A percentile compares a stretch with the other conserved stretches of the same genome.
phyloP scores from a whole-genome alignment of 192 early-diverging fungal genomes.

The Haplosporangium gracile region DNA sequence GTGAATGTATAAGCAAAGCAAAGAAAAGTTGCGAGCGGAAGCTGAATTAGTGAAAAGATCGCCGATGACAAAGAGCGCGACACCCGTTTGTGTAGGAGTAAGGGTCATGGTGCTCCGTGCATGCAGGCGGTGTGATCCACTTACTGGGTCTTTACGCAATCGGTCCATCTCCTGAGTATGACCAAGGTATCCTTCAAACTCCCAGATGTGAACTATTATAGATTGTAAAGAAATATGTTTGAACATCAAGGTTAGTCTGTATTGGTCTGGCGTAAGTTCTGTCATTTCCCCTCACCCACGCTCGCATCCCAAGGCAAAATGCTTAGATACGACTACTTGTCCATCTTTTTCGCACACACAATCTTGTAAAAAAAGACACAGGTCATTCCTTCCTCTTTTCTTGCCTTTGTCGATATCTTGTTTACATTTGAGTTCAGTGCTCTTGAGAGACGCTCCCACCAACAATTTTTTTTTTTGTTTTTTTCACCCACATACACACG shows the following conservation, averaged over 20 bases:
- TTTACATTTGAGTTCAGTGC: constrained; percentile 29
- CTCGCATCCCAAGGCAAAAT: background rate
- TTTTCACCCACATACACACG: background rate
- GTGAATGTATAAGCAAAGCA: background rate
- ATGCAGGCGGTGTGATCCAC: background rate
- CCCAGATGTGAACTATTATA: constrained; percentile 89
- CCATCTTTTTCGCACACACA: background rate
- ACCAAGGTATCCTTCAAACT: constrained; percentile 91
- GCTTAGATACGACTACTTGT: background rate
- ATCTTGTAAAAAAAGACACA: background rate
- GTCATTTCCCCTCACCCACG: background rate
- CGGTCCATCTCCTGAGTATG: constrained; percentile 75
- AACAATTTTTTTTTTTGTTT: background rate
- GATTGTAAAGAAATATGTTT: background rate
- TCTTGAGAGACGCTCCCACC: background rate
- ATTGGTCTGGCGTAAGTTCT: background rate
- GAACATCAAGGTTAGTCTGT: constrained; percentile 10
- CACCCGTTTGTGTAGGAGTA: background rate
- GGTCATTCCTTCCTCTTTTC: background rate
- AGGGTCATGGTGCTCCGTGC: too few relatives aligned
- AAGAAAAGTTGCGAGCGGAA: background rate
- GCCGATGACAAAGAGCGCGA: too few relatives aligned
- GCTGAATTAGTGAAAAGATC: background rate
- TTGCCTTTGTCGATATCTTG: background rate
- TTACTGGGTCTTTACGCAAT: constrained; percentile 73